phyloP scores from a whole-genome alignment of 2,329 filamentous ascomycete species.

The Diaporthe australafricana region DNA sequence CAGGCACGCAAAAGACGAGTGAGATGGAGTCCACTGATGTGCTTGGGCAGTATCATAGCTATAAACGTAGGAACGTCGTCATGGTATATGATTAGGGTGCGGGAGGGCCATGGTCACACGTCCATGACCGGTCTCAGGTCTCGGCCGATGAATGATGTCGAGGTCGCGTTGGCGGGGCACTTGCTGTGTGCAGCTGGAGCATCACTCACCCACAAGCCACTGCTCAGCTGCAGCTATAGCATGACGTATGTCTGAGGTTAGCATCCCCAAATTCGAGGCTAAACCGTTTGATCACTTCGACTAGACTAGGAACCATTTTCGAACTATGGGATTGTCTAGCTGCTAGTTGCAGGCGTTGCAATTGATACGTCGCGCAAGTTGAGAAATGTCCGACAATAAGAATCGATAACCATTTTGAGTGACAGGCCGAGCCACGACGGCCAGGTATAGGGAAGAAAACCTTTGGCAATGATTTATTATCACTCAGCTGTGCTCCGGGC shows the following conservation, averaged over 20 bases:
- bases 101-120: constrained; percentile 21
- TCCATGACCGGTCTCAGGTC: constrained; percentile 1
- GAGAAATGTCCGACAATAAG: too few species aligned
- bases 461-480: too few species aligned
- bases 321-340: background rate
- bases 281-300: background rate
- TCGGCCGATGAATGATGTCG: constrained; percentile 15
- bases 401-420: too few species aligned
- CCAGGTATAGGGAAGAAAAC: too few species aligned
- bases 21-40: constrained; percentile 32
- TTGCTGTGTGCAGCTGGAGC: constrained; percentile 10
- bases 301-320: background rate
- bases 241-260: constrained; percentile 39
- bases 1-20: constrained; percentile 34
- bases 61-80: constrained; percentile 12
- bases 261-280: constrained; percentile 14
- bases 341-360: background rate
- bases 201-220: constrained; percentile 4
- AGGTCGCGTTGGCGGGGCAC: constrained; percentile 27
- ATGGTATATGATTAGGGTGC: constrained; percentile 23
- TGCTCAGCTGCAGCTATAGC: constrained; percentile 39
- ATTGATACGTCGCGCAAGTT: background rate
- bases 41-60: background rate
- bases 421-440: too few species aligned
- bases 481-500: background rate